Evolutionary conservation across 495 filamentous ascomycete genomes (phyloP), one percentile per base, ranked within the genome.

Genomic region (Aspergillus affinis): DNA sequence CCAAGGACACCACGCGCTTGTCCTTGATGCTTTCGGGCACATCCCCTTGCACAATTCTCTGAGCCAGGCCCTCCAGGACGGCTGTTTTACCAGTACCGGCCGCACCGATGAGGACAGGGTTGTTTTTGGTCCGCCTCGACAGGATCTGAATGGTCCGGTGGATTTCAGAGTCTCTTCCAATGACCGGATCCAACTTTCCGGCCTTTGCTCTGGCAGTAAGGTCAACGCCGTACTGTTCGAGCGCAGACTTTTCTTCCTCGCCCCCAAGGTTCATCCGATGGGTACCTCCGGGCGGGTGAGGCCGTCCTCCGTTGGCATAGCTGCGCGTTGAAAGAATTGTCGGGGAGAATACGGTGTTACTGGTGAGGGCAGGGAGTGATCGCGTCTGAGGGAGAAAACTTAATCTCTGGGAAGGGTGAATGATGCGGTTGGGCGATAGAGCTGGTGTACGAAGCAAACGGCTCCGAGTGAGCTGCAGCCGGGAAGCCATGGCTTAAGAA

Each of bases 61-160:
- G 88, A 23, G 94, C 93, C 61, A 98, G 76, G 1, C 94, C 94
- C 76, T 98, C 94, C 12, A 98, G 70, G 29, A 98, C 90, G 1
- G 94, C 94, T 1, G 94, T 98, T 74, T 98, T 98, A 51, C 94
- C 94, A 15, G 93, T 96, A 64, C 94, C 94, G 6, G 94, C 92
- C 29, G 83, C 85, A 65, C 94, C 94, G 60, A 97, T 97, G 29
- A 97, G 78, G 19, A 97, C 93, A 1, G 94, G 94, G 61, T 98
- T 98, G 70, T 98, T 98, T 73, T 98, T 98, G 6, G 94, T 97
- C 51, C 94, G 81, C 57, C 94, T 81, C 12, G 93, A 97, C 13
- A 98, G 77, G 23, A 98, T 85, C 65, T 98, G 94, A 32, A 98
- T 96, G 5, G 93, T 96, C 50, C 95, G 81, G 69, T 96, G 90